Evolutionary conservation across 169 alveolate species (phyloP).

Genomic region (Plasmodium relictum): DNA sequence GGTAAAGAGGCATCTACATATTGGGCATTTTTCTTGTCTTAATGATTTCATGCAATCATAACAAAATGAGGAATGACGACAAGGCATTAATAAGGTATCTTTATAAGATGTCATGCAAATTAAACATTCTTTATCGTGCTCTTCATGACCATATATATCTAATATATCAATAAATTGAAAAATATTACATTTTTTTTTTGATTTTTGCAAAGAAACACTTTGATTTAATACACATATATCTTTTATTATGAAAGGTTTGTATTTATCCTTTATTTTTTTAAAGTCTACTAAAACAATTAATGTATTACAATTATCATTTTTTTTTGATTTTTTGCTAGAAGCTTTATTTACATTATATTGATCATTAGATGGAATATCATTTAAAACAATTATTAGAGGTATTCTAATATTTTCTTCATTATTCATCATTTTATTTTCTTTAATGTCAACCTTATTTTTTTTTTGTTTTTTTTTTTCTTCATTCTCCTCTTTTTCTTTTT

Average conservation of each 20-base stretch:
- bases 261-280: constrained; percentile 50
- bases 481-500: neutral
- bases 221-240: constrained; percentile 39
- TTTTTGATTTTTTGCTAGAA: neutral
- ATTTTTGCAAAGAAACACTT: neutral
- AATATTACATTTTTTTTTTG: neutral
- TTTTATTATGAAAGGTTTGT: constrained; percentile 41
- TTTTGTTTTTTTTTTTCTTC: neutral
- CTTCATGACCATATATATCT: constrained; percentile 74
- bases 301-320: constrained; percentile 14
- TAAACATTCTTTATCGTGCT: constrained; percentile 83
- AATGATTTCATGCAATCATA: constrained; percentile 81
- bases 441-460: neutral
- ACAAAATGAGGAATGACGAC: constrained; percentile 87
- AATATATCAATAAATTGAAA: constrained; percentile 37
- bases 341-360: neutral
- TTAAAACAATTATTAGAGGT: constrained; percentile 30
- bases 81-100: constrained; percentile 85
- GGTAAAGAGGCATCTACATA: constrained; percentile 79
- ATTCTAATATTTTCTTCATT: constrained; percentile 26
- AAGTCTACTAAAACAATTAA: constrained; percentile 48
- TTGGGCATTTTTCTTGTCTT: constrained; percentile 85
- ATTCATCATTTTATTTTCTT: neutral
- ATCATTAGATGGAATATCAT: neutral
- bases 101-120: constrained; percentile 82